Conservation (phyloP, 163 green algal species). For the Volvox carteri region DNA sequence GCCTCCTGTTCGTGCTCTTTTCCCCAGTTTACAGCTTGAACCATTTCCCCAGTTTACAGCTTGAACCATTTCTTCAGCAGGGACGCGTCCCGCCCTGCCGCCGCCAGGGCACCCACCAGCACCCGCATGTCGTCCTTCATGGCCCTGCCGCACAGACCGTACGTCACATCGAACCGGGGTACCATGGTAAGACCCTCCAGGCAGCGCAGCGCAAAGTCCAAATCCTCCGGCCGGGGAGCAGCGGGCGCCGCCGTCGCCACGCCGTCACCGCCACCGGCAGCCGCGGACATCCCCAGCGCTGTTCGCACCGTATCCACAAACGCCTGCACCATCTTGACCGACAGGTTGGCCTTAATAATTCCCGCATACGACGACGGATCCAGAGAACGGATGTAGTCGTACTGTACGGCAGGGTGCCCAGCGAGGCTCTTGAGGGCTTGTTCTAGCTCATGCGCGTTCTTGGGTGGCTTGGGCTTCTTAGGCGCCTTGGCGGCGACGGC, state of each 20-base stretch:
- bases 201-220: not conserved
- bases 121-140: slow-evolving; percentile 41
- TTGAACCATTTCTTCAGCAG: slow-evolving; percentile 38
- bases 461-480: slow-evolving; percentile 40
- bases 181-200: slow-evolving; percentile 46
- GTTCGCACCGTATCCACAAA: slow-evolving; percentile 6
- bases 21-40: slow-evolving; percentile 55
- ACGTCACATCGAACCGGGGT: slow-evolving; percentile 44
- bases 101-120: slow-evolving; percentile 12
- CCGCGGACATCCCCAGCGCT: not conserved
- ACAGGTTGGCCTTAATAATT: slow-evolving; percentile 46
- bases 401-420: slow-evolving; percentile 30
- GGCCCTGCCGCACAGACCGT: not conserved
- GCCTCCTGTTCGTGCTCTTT: too few relatives aligned
- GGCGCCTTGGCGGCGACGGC: slow-evolving; percentile 20
- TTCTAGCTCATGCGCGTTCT: slow-evolving; percentile 54
- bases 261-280: not conserved
- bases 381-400: slow-evolving; percentile 23
- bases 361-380: slow-evolving; percentile 29
- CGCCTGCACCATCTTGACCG: slow-evolving; percentile 5
- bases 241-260: not conserved
- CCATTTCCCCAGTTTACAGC: too few relatives aligned
- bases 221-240: not conserved
- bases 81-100: slow-evolving; percentile 17
- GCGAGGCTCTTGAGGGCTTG: slow-evolving; percentile 43